Evolutionary conservation across 176 grass and related monocot species (phyloP).

Genomic region (Oryza officinalis): DNA sequence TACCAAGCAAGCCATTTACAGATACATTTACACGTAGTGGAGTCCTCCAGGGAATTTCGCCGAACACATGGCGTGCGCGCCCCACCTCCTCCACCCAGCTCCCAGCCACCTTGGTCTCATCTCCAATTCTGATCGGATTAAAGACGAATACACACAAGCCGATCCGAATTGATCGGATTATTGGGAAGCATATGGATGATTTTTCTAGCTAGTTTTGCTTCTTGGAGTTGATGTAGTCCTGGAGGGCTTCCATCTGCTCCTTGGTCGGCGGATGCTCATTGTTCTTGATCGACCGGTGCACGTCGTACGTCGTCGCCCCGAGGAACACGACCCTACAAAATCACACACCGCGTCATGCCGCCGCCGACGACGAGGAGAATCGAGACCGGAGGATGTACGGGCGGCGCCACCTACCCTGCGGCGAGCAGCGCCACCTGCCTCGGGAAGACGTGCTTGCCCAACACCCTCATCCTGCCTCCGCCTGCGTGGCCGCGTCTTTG

Average conservation of each 20-base stretch:
- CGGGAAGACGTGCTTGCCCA: conserved; percentile 66
- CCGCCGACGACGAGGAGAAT: background rate
- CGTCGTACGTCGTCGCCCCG: conserved; percentile 79
- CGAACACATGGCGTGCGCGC: conserved; percentile 17
- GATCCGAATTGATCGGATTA: background rate
- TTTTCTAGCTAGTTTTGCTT: conserved; percentile 21
- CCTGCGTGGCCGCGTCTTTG: too few relatives aligned
- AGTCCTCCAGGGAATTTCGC: conserved; percentile 20
- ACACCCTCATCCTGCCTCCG: conserved; percentile 44
- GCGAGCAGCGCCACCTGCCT: conserved; percentile 55
- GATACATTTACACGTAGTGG: background rate
- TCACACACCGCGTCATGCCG: background rate
- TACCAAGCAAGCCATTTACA: background rate
- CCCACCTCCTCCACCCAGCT: too few relatives aligned
- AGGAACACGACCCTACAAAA: conserved; percentile 61
- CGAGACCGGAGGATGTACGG: background rate
- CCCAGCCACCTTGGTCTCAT: too few relatives aligned
- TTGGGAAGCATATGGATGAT: background rate
- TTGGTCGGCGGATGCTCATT: conserved; percentile 66
- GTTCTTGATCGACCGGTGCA: conserved; percentile 88
- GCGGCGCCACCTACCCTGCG: conserved; percentile 38
- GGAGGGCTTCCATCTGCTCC: conserved; percentile 69
- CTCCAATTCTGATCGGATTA: background rate
- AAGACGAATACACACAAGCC: background rate
- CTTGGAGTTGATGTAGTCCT: conserved; percentile 68